phyloP scores from a whole-genome alignment of 805 yeast species.

The Kazachstania kunashirensis region DNA sequence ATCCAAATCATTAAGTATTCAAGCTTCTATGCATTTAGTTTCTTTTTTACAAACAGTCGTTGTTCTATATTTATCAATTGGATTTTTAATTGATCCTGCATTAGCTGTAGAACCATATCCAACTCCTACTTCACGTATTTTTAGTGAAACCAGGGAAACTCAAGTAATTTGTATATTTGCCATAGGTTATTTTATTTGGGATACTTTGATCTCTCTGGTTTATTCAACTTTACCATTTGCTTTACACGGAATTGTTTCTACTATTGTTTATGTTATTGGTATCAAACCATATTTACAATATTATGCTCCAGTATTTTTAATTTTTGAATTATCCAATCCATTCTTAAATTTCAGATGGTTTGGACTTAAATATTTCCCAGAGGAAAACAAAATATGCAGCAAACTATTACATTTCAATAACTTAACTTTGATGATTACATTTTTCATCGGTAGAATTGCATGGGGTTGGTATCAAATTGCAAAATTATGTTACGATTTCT shows the following conservation, averaged over 20 bases:
- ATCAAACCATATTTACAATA: slow-evolving; percentile 66
- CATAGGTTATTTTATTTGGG: slow-evolving; percentile 83
- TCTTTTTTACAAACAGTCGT: slow-evolving; percentile 74
- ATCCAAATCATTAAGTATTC: slow-evolving; percentile 15
- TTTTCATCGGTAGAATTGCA: slow-evolving; percentile 62
- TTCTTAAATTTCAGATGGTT: slow-evolving; percentile 87
- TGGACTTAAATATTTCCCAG: slow-evolving; percentile 32
- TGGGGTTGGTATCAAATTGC: slow-evolving; percentile 74
- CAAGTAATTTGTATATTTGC: slow-evolving; percentile 34
- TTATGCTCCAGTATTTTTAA: slow-evolving; percentile 65
- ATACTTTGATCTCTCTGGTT: slow-evolving; percentile 49
- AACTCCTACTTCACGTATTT: slow-evolving; percentile 20
- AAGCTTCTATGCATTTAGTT: slow-evolving; percentile 51
- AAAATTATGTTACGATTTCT: slow-evolving; percentile 40
- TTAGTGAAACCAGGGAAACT: slow-evolving; percentile 19
- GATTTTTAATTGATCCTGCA: slow-evolving; percentile 10
- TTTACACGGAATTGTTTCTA: slow-evolving; percentile 66
- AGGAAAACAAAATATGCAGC: slow-evolving; percentile 32
- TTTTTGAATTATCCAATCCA: slow-evolving; percentile 82
- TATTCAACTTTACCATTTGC: slow-evolving; percentile 56
- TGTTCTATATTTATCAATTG: slow-evolving; percentile 39
- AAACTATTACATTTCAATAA: slow-evolving; percentile 27
- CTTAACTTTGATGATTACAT: slow-evolving; percentile 47
- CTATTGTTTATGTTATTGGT: slow-evolving; percentile 57
- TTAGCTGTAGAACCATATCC: slow-evolving; percentile 8